These are phyloP conservation scores for Diaporthe sp. DNA, from an alignment of 2,329 filamentous ascomycete genomes.

Conservation along the genomic window DNA sequence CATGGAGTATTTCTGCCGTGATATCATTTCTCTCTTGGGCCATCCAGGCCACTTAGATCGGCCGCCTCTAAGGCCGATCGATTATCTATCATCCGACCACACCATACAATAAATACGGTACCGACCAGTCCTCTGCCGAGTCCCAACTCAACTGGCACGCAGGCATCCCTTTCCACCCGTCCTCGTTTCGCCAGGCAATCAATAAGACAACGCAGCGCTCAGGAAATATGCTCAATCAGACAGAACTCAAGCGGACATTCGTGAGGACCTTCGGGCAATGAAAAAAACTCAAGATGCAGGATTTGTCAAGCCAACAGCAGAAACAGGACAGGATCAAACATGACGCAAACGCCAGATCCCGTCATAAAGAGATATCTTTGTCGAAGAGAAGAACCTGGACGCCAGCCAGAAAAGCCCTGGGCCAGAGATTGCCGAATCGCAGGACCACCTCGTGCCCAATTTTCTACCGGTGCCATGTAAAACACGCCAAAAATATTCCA, in stretches of 20 bases:
- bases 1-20: constrained; percentile 34
- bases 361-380: constrained; percentile 17
- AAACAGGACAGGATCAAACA: constrained; percentile 30
- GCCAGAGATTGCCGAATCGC: not conserved
- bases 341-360: constrained; percentile 12
- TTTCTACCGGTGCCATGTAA: constrained; percentile 23
- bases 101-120: constrained; percentile 24
- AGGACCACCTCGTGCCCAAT: constrained; percentile 1
- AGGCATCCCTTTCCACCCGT: constrained; percentile 4
- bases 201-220: constrained; percentile 40
- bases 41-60: constrained; percentile 8
- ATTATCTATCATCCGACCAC: constrained; percentile 27
- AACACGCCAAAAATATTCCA: not conserved
- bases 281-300: constrained; percentile 42
- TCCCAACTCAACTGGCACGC: constrained; percentile 11
- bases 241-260: constrained; percentile 11
- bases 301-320: constrained; percentile 36
- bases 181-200: constrained; percentile 22
- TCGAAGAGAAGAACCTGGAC: constrained; percentile 21
- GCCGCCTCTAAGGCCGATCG: constrained; percentile 34
- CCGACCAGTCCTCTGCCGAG: not conserved
- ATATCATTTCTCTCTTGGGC: constrained; percentile 39
- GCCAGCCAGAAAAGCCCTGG: constrained; percentile 21
- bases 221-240: constrained; percentile 31
- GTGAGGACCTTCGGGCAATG: constrained; percentile 43